A percentile compares a stretch with the other conserved stretches of the same genome.
phyloP scores from a whole-genome alignment of 2,329 filamentous ascomycete species.

The Fulvia fulva region DNA sequence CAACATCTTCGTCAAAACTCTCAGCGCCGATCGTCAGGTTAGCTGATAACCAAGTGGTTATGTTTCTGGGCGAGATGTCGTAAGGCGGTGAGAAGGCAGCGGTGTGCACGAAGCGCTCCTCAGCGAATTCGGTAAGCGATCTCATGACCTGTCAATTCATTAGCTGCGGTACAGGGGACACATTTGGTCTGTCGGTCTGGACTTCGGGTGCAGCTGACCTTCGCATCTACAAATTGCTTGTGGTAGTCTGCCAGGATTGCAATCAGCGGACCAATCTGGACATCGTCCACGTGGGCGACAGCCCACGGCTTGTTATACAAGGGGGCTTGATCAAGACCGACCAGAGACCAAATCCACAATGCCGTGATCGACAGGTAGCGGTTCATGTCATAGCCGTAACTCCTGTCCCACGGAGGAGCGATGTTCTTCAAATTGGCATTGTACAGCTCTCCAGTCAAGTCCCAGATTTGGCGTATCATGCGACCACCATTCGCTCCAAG shows the following conservation, averaged over 20 bases:
- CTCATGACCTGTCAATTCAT: constrained; percentile 16
- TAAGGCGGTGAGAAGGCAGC: constrained; percentile 57
- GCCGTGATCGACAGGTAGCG: constrained; percentile 57
- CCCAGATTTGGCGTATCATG: constrained; percentile 55
- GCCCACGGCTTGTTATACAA: constrained; percentile 42
- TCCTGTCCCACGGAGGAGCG: constrained; percentile 61
- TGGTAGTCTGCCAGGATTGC: constrained; percentile 53
- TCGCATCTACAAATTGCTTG: constrained; percentile 43
- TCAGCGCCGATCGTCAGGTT: constrained; percentile 59
- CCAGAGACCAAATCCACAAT: constrained; percentile 56
- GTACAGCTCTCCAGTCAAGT: constrained; percentile 50
- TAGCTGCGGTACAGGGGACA: background rate
- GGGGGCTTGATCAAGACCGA: constrained; percentile 46
- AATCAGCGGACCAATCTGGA: constrained; percentile 55
- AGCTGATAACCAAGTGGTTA: constrained; percentile 55
- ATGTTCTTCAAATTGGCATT: constrained; percentile 58
- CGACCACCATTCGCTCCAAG: constrained; percentile 50
- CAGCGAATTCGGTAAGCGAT: constrained; percentile 47
- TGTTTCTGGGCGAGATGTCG: constrained; percentile 55
- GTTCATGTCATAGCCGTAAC: constrained; percentile 63
- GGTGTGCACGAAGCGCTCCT: constrained; percentile 51
- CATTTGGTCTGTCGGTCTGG: background rate
- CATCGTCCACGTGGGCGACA: constrained; percentile 59
- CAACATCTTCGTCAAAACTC: constrained; percentile 52
- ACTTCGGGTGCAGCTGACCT: constrained; percentile 20